Evolutionary conservation across 192 early-diverging fungal species (phyloP), one percentile per base, ranked within the genome.

Genomic region (Martensiomyces pterosporus): DNA sequence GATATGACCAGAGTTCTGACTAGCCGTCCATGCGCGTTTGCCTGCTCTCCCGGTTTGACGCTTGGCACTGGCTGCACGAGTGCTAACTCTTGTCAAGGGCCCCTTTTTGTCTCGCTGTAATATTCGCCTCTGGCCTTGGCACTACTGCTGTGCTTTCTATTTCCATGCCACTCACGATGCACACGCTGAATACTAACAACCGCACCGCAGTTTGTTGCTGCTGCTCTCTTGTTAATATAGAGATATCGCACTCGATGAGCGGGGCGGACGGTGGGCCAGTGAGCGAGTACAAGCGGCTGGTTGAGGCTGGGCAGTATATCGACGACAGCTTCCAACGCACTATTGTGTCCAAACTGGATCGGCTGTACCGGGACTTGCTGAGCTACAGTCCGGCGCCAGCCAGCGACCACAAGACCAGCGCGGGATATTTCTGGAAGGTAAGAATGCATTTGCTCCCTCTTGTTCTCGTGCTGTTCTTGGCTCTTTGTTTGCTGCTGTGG

Each of bases 251-350:
- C n/a, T n/a, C n/a, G n/a, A n/a, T n/a, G n/a, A n/a, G n/a, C n/a
- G n/a, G n/a, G n/a, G n/a, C n/a, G n/a, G n/a, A n/a, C n/a, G 49
- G 36, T 21, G 53, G 70, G 1, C 70, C 70, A 3, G 51, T 58
- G 16, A 26, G 40, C 42, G 52, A 61, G 47, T 73, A 73, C 47
- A 52, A 21, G 32, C 63, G 51, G 9, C 49, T 73, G 44, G 76
- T 93, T 3, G 44, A 43, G 3, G 49, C 44, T 3, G 80, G 84
- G 9, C 65, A 61, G n/a, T 55, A 89, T 14, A 70, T 79, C 26
- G 63, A 74, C 35, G 88, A 93, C 51, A 54, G 47, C 18, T 87
- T 87, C 64, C 89, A 93, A 57, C 57, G 71, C 17, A 52, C 63
- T 0, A 87, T 89, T 5, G 80, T 89, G 6, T 60, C 69, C 19